Evolutionary conservation across 176 grass and related monocot species (phyloP), one percentile per base, ranked within the genome.

Genomic region (Musa itinerans): DNA sequence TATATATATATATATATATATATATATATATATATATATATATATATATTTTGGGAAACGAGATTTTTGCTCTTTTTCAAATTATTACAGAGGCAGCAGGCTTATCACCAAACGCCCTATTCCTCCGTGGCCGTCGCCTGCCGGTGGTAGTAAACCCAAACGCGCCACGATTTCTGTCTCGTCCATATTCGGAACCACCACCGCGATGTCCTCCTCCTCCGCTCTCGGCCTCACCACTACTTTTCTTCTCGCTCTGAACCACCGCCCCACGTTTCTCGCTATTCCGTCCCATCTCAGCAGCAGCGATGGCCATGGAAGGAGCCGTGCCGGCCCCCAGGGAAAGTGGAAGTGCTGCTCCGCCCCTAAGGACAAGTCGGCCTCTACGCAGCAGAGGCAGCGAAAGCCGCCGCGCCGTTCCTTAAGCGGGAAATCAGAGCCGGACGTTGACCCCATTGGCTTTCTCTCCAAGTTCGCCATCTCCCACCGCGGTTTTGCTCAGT

Each of bases 401-500:
- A 85, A 78, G 77, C 76, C 63, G 74, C 78, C 69, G 50, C 75
- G 79, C 1, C 68, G 77, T 51, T 53, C 66, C 62, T 63, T 59
- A 15, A 79, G 66, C 76, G 73, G 51, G 8, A 82, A 82, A 50
- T 11, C 73, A 24, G 77, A 71, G 9, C 17, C 78, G 57, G 73
- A 85, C 24, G 70, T 81, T 50, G 89, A 93, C 77, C 90, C 88
- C 1, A 83, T 97, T 6, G 90, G 90, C 43, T 92, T 96, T 80
- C 92, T 96, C 72, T 34, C 85, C 72, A 96, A 87, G 76, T 57
- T 80, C 11, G 89, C 89, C 66, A 81, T 93, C 56, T 76, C 93
- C 55, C 85, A 97, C 80, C 83, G 88, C 51, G 74, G 74, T 10
- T 97, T 97, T 56, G 76, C 93, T 7, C 90, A 93, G 79, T 97